These are phyloP conservation scores for Aspergillus persii DNA, from an alignment of 2,329 filamentous ascomycete genomes.

Conservation along the genomic window DNA sequence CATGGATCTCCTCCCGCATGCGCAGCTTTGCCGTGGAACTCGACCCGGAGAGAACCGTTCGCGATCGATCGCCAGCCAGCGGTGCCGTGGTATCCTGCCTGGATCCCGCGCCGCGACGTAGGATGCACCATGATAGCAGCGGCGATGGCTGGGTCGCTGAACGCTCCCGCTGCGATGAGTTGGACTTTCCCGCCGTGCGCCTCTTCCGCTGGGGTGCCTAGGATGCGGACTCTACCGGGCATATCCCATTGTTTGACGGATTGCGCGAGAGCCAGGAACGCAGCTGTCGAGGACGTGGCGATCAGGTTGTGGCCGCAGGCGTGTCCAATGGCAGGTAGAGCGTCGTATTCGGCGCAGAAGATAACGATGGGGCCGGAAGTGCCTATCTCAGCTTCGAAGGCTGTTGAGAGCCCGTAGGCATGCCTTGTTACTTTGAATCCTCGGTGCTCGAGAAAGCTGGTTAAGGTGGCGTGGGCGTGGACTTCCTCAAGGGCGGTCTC, in stretches of 20 bases:
- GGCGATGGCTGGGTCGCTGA: slow-evolving; percentile 21
- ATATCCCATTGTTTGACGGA: background rate
- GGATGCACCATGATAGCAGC: slow-evolving; percentile 39
- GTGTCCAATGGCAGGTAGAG: slow-evolving; percentile 25
- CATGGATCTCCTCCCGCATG: slow-evolving; percentile 54
- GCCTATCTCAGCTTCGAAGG: slow-evolving; percentile 1
- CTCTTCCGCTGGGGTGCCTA: slow-evolving; percentile 30
- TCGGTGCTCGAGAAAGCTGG: background rate
- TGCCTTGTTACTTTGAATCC: background rate
- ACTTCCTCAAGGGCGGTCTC: background rate
- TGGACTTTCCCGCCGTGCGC: slow-evolving; percentile 28
- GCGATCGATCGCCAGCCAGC: slow-evolving; percentile 17
- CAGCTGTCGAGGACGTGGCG: slow-evolving; percentile 17
- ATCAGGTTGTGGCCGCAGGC: slow-evolving; percentile 28
- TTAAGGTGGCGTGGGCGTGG: slow-evolving; percentile 1
- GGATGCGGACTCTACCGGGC: slow-evolving; percentile 20
- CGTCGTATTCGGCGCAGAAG: slow-evolving; percentile 31
- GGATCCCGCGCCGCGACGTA: background rate
- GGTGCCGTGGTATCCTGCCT: slow-evolving; percentile 1
- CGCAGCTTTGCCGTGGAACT: slow-evolving; percentile 49
- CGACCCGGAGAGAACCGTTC: slow-evolving; percentile 23
- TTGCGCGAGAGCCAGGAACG: slow-evolving; percentile 8
- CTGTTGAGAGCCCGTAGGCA: slow-evolving; percentile 1
- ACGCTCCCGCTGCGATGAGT: slow-evolving; percentile 40
- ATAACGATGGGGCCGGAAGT: slow-evolving; percentile 10